These are phyloP conservation scores for Suillus occidentalis DNA, from an alignment of 768 basidiomycete species.

Conservation along the genomic window DNA sequence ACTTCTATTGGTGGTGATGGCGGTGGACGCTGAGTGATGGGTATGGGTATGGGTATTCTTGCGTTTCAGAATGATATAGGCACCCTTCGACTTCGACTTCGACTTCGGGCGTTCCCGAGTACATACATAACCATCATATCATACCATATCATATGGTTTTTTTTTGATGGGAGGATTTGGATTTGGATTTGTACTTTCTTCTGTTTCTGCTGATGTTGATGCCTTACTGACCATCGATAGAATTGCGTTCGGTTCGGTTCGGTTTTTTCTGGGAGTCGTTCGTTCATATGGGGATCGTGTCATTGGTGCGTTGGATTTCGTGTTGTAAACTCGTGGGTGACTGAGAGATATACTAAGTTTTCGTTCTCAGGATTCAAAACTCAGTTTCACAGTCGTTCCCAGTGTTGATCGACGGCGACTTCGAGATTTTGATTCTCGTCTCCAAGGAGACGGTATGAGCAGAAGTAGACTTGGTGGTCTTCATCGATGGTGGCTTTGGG, in stretches of 20 bases:
- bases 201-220: neutral
- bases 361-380: neutral
- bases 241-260: neutral
- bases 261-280: neutral
- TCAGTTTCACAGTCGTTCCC: neutral
- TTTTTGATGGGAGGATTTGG: too few species aligned
- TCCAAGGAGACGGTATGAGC: neutral
- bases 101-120: neutral
- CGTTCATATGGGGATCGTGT: neutral
- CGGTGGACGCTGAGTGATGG: neutral
- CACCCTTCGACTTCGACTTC: neutral
- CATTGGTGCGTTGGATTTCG: neutral
- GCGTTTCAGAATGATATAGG: neutral
- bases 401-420: neutral
- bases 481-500: too few species aligned
- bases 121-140: neutral
- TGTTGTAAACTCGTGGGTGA: neutral
- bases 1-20: neutral
- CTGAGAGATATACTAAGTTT: neutral
- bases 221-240: too few species aligned
- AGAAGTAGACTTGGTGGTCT: too few species aligned
- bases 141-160: neutral
- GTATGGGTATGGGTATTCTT: neutral
- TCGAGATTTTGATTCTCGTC: neutral
- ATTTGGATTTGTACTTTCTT: too few species aligned